Base-by-base conservation (phyloP, 345 rosid species). In the Acer saccharum region DNA sequence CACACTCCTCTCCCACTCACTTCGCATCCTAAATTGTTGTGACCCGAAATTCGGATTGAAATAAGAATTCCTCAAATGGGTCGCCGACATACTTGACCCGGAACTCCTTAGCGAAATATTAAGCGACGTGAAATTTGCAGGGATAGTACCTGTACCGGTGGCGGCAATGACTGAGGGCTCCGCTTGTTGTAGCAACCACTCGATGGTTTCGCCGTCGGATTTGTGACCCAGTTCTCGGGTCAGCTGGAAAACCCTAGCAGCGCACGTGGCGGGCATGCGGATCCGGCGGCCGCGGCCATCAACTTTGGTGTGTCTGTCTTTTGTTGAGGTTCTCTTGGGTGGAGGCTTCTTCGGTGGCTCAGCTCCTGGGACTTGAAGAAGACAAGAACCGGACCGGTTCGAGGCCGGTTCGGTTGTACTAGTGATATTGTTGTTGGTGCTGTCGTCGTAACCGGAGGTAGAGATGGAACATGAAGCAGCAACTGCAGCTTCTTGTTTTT, bases 201-300 rank as follows among this genome's bases (percentile, higher is more conserved):
- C 93, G 17, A 93, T 91, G 84, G 98, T 93, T 82, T 93, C 98
- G 4, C 98, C 98, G 61, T 93, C 98, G 8, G 98, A 90, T 55
- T 94, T 92, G 77, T 94, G 95, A 41, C 98, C 98, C 1, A 94
- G 97, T 76, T 94, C 97, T 61, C 95, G 85, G 21, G 98, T 94
- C 52, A 94, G 87, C 87, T 94, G 98, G 78, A 94, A 94, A 70
- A 94, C 97, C 87, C 98, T 86, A 32, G 97, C 98, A 0, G 98
- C 98, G 64, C 98, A 94, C 62, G 92, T 81, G 43, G 97, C 97
- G 0, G 98, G 98, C 97, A 94, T 94, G 63, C 98, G 94, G 90
- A 94, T 94, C 87, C 98, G 87, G 61, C 98, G 94, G 54, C 98
- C 98, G 0, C 98, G 97, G 54, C 98, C 98, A n/a, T 94, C 97